phyloP scores from a whole-genome alignment of 169 alveolate species.

The Sarcocystis neurona region DNA sequence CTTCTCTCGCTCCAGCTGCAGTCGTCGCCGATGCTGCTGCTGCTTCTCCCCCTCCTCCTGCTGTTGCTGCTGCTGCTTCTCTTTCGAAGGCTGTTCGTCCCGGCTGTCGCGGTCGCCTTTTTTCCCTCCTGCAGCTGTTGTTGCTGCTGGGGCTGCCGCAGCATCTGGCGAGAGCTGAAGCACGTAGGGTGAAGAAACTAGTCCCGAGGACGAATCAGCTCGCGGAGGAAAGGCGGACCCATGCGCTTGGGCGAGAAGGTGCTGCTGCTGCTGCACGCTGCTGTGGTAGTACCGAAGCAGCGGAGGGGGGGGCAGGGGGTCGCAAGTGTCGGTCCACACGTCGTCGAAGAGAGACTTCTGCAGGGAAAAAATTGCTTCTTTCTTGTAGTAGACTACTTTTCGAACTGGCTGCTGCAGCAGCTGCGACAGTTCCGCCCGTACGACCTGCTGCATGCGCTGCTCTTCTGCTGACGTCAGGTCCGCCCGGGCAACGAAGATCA shows the following conservation, averaged over 20 bases:
- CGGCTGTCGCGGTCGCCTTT: not conserved
- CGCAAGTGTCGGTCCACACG: constrained; percentile 10
- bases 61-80: not conserved
- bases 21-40: not conserved
- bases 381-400: not conserved
- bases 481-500: not conserved
- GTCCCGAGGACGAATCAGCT: not conserved
- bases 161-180: not conserved
- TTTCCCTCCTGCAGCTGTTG: not conserved
- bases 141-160: not conserved
- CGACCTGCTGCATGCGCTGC: constrained; percentile 29
- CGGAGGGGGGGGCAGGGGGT: not conserved
- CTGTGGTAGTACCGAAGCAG: too few species aligned
- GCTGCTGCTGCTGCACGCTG: too few species aligned
- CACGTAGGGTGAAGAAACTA: not conserved
- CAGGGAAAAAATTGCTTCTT: not conserved
- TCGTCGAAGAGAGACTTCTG: not conserved
- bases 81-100: not conserved
- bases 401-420: not conserved
- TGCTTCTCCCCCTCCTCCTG: not conserved
- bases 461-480: not conserved
- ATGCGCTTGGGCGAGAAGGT: too few species aligned
- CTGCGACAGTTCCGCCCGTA: not conserved
- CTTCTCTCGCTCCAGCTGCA: not conserved
- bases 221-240: too few species aligned